Evolutionary conservation across 2,329 filamentous ascomycete genomes (phyloP).

Genomic region (Calonectria pseudoturangicola): DNA sequence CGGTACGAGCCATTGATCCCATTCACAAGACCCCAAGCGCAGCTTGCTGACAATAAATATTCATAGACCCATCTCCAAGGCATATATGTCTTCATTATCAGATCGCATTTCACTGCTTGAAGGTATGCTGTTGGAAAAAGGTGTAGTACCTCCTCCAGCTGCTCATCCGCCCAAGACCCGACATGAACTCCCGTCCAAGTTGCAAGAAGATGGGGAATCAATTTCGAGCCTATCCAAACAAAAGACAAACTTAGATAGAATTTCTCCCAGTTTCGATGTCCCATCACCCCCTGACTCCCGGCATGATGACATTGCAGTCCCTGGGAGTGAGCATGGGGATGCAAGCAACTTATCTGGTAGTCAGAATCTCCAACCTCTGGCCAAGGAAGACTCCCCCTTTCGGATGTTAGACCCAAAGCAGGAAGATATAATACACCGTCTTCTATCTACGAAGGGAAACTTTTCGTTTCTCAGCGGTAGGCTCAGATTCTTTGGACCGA

Average conservation of each 20-base stretch:
- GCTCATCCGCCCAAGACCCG: constrained; percentile 72
- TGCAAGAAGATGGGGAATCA: constrained; percentile 49
- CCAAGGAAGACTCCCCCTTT: constrained; percentile 59
- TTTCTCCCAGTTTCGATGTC: constrained; percentile 49
- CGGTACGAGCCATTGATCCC: constrained; percentile 60
- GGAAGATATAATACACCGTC: constrained; percentile 68
- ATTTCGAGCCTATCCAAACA: constrained; percentile 29
- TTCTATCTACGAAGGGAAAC: constrained; percentile 70
- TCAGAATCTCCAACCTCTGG: constrained; percentile 47
- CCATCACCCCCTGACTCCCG: constrained; percentile 59
- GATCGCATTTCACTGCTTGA: constrained; percentile 72
- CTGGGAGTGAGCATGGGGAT: constrained; percentile 53
- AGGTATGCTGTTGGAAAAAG: constrained; percentile 69
- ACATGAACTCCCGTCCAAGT: constrained; percentile 58
- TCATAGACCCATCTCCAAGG: constrained; percentile 72
- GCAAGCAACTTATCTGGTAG: constrained; percentile 43
- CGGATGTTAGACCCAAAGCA: constrained; percentile 63
- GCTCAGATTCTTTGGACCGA: constrained; percentile 72
- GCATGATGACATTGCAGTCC: constrained; percentile 56
- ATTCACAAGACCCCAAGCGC: constrained; percentile 33
- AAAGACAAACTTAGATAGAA: constrained; percentile 33
- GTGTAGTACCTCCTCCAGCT: constrained; percentile 69
- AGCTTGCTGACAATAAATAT: constrained; percentile 26
- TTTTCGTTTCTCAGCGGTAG: constrained; percentile 69
- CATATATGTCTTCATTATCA: constrained; percentile 75